These are phyloP conservation scores for Aspergillus uvarum DNA, from an alignment of 2,329 filamentous ascomycete genomes.

Conservation along the genomic window DNA sequence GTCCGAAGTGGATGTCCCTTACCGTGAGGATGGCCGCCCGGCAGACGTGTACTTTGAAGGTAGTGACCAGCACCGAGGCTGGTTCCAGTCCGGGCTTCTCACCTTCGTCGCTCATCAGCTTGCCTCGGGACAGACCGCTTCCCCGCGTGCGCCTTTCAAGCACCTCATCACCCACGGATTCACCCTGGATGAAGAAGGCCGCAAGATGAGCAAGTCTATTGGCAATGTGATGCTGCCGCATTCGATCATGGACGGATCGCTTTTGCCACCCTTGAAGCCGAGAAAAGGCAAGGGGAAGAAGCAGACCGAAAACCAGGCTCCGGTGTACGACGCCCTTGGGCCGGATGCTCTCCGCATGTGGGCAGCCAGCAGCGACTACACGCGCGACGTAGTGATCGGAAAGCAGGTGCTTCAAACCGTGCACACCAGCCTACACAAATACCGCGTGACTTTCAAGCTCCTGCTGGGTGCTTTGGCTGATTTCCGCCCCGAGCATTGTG, in stretches of 20 bases:
- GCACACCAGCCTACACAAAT: conserved; percentile 77
- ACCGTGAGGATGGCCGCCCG: conserved; percentile 30
- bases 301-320: conserved; percentile 34
- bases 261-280: conserved; percentile 68
- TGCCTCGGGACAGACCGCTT: conserved; percentile 32
- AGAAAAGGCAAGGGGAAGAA: conserved; percentile 58
- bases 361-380: conserved; percentile 91
- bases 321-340: conserved; percentile 69
- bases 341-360: conserved; percentile 85
- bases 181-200: conserved; percentile 81
- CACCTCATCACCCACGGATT: conserved; percentile 95
- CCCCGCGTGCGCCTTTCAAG: conserved; percentile 69
- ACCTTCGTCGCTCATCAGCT: conserved; percentile 69
- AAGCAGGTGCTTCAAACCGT: conserved; percentile 73
- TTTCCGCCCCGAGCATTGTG: conserved; percentile 45
- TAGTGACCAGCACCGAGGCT: conserved; percentile 92
- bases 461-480: conserved; percentile 72
- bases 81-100: conserved; percentile 95
- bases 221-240: conserved; percentile 81
- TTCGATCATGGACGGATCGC: conserved; percentile 79
- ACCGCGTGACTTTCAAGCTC: conserved; percentile 87
- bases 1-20: conserved; percentile 54
- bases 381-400: conserved; percentile 79
- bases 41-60: conserved; percentile 94
- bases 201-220: conserved; percentile 97